Base-by-base conservation (phyloP, 1,139 yeast species). In the Protomyces inouyei region DNA sequence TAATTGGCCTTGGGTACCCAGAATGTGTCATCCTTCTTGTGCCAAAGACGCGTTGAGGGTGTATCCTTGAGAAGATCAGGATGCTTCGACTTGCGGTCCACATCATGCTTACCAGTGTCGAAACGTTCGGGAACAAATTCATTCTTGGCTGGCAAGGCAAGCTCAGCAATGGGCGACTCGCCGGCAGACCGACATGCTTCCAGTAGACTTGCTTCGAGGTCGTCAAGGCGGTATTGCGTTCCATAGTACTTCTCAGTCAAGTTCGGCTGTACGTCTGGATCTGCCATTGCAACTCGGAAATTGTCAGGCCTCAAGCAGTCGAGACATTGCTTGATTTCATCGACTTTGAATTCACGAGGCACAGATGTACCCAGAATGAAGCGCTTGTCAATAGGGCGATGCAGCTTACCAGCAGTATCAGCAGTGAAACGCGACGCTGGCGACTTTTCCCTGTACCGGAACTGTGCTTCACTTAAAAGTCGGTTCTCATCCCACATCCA, bases 1-100 rank as follows among this genome's bases (percentile, higher is more conserved):
- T 90, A 82, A 57, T 83, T 79, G 0, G 95, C 95, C 75, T 92
- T 88, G 56, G 98, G 98, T 18, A 88, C 87, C 79, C 88, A 84
- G 72, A 93, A 89, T 57, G 86, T 84, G 70, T 93, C 97, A 76
- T 93, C 97, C 72, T 87, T 87, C 73, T 92, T 93, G 75, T 81
- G 90, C 98, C 98, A 93, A 45, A 90, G 78, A 70, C 80, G 83
- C 48, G 80, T 72, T 55, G 73, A 75, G 0, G 76, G 73, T 56
- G 77, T 76, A 36, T 78, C 74, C 67, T 77, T 75, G 61, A 85
- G 72, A 55, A 86, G 74, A 18, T 75, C 71, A 2, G 91, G 91
- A 55, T 78, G 77, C 63, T 76, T 77, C 23, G 75, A 68, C 6
- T 81, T 79, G 18, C 61, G 64, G 32, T 67, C 71, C 10, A 74